phyloP scores from a whole-genome alignment of 106 monocot species.

The Alisma plantagoaquatica region DNA sequence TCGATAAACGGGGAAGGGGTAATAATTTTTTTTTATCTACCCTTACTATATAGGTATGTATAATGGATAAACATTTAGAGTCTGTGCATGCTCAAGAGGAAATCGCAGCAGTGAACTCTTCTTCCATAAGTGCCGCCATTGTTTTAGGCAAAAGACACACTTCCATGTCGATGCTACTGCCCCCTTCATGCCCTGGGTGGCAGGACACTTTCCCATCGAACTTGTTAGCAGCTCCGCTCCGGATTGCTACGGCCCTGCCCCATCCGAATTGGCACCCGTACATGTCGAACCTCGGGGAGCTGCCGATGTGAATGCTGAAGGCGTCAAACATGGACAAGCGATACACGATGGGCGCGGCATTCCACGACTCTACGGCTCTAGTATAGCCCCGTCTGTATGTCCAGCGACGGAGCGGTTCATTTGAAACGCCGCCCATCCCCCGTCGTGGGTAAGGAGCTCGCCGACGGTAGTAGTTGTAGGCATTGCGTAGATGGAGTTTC shows the following conservation, averaged over 20 bases:
- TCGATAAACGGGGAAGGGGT: too few species aligned
- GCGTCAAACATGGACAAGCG: not conserved
- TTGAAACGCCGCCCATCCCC: slow-evolving; percentile 45
- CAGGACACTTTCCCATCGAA: slow-evolving; percentile 19
- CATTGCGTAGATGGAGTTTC: slow-evolving; percentile 35
- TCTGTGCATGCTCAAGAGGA: too few species aligned
- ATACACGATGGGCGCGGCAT: slow-evolving; percentile 8
- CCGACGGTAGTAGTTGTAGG: slow-evolving; percentile 22
- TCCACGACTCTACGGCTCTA: slow-evolving; percentile 6
- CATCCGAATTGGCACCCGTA: slow-evolving; percentile 22
- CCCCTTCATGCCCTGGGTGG: slow-evolving; percentile 10
- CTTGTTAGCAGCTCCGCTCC: slow-evolving; percentile 15
- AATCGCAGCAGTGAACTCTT: slow-evolving; percentile 5
- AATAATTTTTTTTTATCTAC: too few species aligned
- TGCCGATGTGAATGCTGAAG: slow-evolving; percentile 10
- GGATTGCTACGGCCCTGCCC: slow-evolving; percentile 13
- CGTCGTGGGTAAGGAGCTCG: slow-evolving; percentile 25
- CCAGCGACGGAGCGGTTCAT: slow-evolving; percentile 18
- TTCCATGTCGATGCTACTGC: slow-evolving; percentile 4
- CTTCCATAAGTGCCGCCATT: not conserved
- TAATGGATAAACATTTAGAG: too few species aligned
- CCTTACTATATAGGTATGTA: too few species aligned
- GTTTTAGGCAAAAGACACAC: slow-evolving; percentile 3
- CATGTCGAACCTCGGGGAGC: slow-evolving; percentile 19
- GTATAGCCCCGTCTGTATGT: slow-evolving; percentile 30